Evolutionary conservation across 2,329 filamentous ascomycete species (phyloP).

Genomic region (Epicoccum sorghinum): DNA sequence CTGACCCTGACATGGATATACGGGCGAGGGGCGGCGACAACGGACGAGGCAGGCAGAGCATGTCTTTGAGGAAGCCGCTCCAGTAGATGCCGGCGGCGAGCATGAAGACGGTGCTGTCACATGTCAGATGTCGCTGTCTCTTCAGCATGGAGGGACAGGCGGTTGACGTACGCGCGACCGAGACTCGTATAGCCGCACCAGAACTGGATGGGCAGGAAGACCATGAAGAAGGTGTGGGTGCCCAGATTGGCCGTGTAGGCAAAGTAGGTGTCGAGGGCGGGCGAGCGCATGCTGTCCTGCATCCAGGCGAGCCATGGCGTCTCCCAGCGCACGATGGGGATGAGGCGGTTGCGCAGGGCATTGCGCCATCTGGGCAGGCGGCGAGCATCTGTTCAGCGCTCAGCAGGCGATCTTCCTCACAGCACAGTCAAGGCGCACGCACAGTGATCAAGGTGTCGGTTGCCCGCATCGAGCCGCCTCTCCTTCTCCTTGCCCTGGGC

Average conservation of each 20-base stretch:
- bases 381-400: slow-evolving; percentile 69
- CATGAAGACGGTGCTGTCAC: slow-evolving; percentile 57
- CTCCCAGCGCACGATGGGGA: slow-evolving; percentile 91
- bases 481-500: not conserved
- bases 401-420: slow-evolving; percentile 20
- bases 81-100: slow-evolving; percentile 69
- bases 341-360: slow-evolving; percentile 75
- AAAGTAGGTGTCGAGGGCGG: slow-evolving; percentile 92
- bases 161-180: slow-evolving; percentile 76
- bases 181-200: slow-evolving; percentile 90
- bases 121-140: slow-evolving; percentile 24
- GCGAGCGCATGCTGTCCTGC: slow-evolving; percentile 80
- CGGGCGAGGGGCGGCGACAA: slow-evolving; percentile 89
- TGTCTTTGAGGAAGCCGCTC: slow-evolving; percentile 92
- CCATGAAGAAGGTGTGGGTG: slow-evolving; percentile 99
- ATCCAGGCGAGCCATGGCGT: slow-evolving; percentile 90
- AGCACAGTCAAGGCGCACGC: slow-evolving; percentile 26
- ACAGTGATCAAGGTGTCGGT: slow-evolving; percentile 74
- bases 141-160: slow-evolving; percentile 4
- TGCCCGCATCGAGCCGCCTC: slow-evolving; percentile 68
- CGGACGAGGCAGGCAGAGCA: slow-evolving; percentile 89
- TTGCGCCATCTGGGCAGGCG: slow-evolving; percentile 90
- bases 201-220: slow-evolving; percentile 90
- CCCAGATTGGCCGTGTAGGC: slow-evolving; percentile 94
- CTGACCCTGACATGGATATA: slow-evolving; percentile 97